Conservation (phyloP, 2,329 filamentous ascomycete genomes). For the Neofusicoccum sp. region DNA sequence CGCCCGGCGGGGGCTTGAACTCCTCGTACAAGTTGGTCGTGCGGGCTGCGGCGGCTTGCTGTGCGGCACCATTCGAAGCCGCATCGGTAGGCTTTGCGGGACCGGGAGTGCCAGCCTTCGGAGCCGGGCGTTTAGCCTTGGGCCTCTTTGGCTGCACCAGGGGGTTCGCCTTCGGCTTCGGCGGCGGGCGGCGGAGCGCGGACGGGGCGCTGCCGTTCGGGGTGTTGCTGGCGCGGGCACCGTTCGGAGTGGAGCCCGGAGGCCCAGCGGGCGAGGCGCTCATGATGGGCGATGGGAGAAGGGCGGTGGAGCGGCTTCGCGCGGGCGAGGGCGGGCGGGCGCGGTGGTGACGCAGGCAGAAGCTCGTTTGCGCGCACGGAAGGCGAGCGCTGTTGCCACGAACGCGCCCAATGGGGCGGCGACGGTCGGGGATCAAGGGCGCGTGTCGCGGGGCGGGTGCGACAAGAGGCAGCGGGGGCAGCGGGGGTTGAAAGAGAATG, state of each 20-base stretch:
- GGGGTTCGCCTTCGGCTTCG: constrained; percentile 36
- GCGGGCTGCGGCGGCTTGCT: neutral
- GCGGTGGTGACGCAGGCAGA: constrained; percentile 5
- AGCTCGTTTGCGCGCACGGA: neutral
- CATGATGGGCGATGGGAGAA: constrained; percentile 4
- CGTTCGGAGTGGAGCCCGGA: constrained; percentile 28
- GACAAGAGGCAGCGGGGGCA: neutral
- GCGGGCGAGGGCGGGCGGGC: neutral
- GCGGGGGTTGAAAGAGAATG: neutral
- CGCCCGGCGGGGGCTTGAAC: constrained; percentile 1
- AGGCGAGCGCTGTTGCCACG: neutral
- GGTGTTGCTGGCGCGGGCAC: constrained; percentile 19
- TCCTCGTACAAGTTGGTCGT: constrained; percentile 5
- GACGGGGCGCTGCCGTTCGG: constrained; percentile 35
- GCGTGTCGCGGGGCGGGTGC: neutral
- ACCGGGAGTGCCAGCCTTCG: neutral
- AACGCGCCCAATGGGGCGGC: neutral
- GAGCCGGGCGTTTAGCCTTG: constrained; percentile 14
- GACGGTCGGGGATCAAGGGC: neutral
- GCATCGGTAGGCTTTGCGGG: neutral
- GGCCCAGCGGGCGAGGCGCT: constrained; percentile 26
- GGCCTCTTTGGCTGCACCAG: constrained; percentile 23
- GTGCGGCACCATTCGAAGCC: neutral
- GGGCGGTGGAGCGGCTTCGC: neutral
- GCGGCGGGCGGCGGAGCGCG: constrained; percentile 31